Conservation (phyloP, 73 alveolate genomes). For the Paramecium octaurelia region DNA sequence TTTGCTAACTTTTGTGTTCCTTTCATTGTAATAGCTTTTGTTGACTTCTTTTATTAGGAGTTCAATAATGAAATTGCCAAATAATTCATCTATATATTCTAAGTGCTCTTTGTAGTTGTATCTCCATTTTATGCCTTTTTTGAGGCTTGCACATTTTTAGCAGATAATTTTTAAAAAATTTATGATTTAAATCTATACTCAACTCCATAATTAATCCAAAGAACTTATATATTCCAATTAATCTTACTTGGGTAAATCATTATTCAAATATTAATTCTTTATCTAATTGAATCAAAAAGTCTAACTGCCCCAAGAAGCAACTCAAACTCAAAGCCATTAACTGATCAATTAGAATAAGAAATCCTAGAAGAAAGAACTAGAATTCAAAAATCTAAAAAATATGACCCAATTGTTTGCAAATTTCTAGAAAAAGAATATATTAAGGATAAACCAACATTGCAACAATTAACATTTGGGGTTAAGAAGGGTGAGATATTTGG, state of each 20-base stretch:
- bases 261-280: neutral
- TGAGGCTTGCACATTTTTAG: slow-evolving; percentile 1
- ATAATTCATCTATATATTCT: neutral
- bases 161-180: neutral
- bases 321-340: neutral
- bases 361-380: slow-evolving; percentile 5
- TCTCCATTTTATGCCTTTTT: slow-evolving; percentile 37
- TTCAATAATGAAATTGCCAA: neutral
- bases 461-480: slow-evolving; percentile 7
- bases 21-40: neutral
- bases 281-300: neutral
- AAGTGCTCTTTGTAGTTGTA: neutral
- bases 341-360: neutral
- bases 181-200: neutral
- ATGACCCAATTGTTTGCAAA: neutral
- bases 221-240: neutral
- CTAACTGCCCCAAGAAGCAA: neutral
- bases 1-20: slow-evolving; percentile 20
- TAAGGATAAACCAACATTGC: neutral
- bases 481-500: slow-evolving; percentile 55
- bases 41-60: neutral
- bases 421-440: neutral
- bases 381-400: neutral
- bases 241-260: neutral
- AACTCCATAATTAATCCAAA: neutral